These are phyloP conservation scores for Trypanosomatidae sp. DNA, from an alignment of 208 protist species.

Conservation along the genomic window DNA sequence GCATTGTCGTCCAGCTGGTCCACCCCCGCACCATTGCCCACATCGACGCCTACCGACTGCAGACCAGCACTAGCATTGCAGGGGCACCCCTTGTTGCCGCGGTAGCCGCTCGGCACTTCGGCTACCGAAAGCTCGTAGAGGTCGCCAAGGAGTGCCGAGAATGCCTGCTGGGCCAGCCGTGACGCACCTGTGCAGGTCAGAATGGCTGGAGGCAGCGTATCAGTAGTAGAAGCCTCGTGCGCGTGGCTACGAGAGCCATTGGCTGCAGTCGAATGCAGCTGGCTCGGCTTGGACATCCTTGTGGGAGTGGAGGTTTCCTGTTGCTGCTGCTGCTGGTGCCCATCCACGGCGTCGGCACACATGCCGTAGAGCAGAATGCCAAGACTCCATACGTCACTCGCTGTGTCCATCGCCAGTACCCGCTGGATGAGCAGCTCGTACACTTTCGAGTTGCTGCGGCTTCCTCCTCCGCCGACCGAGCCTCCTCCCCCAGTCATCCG, in stretches of 20 bases:
- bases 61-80: neutral
- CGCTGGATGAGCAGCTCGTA: conserved; percentile 27
- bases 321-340: neutral
- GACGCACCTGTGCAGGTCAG: conserved; percentile 4
- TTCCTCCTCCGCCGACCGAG: neutral
- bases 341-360: conserved; percentile 9
- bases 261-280: neutral
- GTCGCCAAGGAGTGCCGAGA: conserved; percentile 23
- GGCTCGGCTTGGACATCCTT: neutral
- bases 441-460: conserved; percentile 16
- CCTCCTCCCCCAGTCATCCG: conserved; percentile 3
- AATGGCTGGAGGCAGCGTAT: neutral
- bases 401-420: conserved; percentile 27
- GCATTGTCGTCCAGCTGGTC: neutral
- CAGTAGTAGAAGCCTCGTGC: neutral
- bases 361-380: conserved; percentile 34
- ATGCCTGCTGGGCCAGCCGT: conserved; percentile 16
- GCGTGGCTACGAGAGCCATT: neutral
- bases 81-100: neutral
- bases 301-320: neutral
- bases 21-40: neutral
- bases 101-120: neutral
- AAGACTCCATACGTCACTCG: conserved; percentile 32
- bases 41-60: neutral
- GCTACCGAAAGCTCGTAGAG: conserved; percentile 12